These are phyloP conservation scores for Smithsoniella earleae DNA, from an alignment of 163 green algal genomes.

Conservation along the genomic window DNA sequence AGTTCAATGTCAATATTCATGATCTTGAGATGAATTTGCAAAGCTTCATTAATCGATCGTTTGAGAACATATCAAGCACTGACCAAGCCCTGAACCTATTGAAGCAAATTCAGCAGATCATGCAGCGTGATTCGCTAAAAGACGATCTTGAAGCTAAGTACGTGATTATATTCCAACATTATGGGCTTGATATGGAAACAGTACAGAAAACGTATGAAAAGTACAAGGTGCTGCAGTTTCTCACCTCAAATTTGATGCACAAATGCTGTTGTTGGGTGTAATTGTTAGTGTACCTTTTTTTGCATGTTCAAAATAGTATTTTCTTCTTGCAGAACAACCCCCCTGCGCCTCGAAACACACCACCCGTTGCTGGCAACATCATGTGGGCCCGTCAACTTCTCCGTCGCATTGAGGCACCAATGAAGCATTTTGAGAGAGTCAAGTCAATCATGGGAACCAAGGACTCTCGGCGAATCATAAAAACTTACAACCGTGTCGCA, in stretches of 20 bases:
- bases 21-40: constrained; percentile 82
- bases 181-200: constrained; percentile 70
- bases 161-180: constrained; percentile 77
- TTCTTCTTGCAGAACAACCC: constrained; percentile 46
- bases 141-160: constrained; percentile 68
- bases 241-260: no score
- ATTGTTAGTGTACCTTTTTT: no score
- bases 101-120: constrained; percentile 73
- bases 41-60: constrained; percentile 73
- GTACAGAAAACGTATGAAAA: constrained; percentile 85
- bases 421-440: constrained; percentile 71
- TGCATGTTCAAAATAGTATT: no score
- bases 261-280: no score
- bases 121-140: constrained; percentile 68
- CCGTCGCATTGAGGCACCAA: constrained; percentile 79
- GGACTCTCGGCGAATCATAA: constrained; percentile 76
- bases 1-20: constrained; percentile 93
- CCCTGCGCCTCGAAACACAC: constrained; percentile 62
- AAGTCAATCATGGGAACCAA: constrained; percentile 71
- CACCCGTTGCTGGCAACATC: constrained; percentile 76
- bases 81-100: constrained; percentile 80
- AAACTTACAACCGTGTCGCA: constrained; percentile 82
- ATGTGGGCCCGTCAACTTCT: constrained; percentile 86
- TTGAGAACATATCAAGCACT: constrained; percentile 75
- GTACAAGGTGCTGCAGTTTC: constrained; percentile 51